Evolutionary conservation across 768 basidiomycete species (phyloP), one percentile per base, ranked within the genome.

Genomic region (Gymnopilus junonius): DNA sequence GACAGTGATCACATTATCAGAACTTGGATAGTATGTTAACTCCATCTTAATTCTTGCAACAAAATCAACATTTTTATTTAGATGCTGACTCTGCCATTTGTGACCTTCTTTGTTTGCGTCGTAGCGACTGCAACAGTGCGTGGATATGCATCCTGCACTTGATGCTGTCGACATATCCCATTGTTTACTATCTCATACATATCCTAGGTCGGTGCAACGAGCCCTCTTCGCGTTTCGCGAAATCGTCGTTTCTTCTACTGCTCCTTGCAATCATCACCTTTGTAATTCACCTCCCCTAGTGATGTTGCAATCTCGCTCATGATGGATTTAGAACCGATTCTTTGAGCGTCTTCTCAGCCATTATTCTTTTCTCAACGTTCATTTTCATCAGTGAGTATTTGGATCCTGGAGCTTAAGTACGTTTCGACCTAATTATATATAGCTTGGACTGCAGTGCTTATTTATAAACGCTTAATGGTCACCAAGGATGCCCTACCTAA

Each of bases 191-290:
- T 25, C 17, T 45, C n/a, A n/a, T n/a, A n/a, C n/a, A n/a, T 20
- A 5, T n/a, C 5, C 20, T 55, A 84, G 80, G 69, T 82, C 58
- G 82, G 82, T 1, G 75, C 77, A 1, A 66, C 60, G 8, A 68
- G 80, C 54, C 78, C 79, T 11, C 54, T 57, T 1, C 70, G 67
- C 1, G 74, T 84, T 15, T 80, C 80, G 21, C 80, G 83, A n/a
- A 75, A 73, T 65, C 78, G 83, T 27, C 80, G 83, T 5, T 83
- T 82, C 64, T 84, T 85, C 66, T 84, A 84, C 67, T 85, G 84
- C 65, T 84, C 83, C 3, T 74, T 84, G 7, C 64, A 80, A 14
- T 75, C 70, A 10, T 32, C 66, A 2, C 59, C 71, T 7, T 66
- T 83, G 82, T 83, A 65, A 65, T 78, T 68, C 17, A 8, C 35